phyloP scores from a whole-genome alignment of 2,329 filamentous ascomycete species.

The Botrytis byssoidea region DNA sequence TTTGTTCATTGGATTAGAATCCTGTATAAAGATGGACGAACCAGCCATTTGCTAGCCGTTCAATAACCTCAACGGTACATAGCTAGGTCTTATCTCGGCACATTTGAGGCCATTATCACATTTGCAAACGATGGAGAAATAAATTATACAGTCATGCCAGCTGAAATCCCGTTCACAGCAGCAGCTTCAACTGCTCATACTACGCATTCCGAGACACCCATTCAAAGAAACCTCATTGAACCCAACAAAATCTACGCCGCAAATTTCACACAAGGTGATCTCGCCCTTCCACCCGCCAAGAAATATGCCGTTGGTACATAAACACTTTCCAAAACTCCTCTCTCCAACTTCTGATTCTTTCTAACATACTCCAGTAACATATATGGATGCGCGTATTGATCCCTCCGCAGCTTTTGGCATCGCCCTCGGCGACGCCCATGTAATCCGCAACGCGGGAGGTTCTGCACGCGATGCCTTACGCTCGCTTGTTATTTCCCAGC shows the following conservation, averaged over 20 bases:
- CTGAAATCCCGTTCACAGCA: not conserved
- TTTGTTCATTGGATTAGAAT: not conserved
- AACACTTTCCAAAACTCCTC: conserved; percentile 30
- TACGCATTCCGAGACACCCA: conserved; percentile 39
- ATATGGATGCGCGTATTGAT: conserved; percentile 78
- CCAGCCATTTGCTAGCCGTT: not conserved
- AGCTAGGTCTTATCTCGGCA: not conserved
- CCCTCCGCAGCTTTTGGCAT: conserved; percentile 69
- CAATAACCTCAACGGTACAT: not conserved
- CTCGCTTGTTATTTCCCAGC: conserved; percentile 74
- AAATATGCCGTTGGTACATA: conserved; percentile 61
- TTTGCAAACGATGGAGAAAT: not conserved
- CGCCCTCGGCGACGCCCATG: conserved; percentile 71
- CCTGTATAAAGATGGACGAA: not conserved
- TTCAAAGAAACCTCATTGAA: conserved; percentile 54
- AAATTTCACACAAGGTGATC: conserved; percentile 62
- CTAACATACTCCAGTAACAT: conserved; percentile 55
- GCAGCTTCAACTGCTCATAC: not conserved
- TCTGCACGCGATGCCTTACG: conserved; percentile 68
- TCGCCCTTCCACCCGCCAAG: conserved; percentile 68
- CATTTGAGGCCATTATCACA: not conserved
- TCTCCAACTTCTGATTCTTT: not conserved
- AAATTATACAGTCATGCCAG: not conserved
- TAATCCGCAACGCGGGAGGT: conserved; percentile 72
- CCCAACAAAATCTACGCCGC: conserved; percentile 58